phyloP scores from a whole-genome alignment of 305 asterid genomes.

The Withania somnifera region DNA sequence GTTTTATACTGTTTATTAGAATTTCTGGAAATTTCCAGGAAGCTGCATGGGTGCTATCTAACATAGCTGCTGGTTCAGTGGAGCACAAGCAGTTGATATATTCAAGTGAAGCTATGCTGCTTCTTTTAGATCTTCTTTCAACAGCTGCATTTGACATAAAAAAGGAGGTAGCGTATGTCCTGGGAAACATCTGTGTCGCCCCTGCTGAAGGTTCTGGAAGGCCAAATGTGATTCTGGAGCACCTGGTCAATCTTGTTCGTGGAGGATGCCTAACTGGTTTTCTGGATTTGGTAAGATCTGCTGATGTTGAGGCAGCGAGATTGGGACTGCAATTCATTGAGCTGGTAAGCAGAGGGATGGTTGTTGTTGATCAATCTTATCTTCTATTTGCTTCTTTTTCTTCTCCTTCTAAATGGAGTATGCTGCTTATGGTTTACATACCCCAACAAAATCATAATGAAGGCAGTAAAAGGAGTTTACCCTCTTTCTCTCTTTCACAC shows the following conservation, averaged over 20 bases:
- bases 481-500: fast-evolving
- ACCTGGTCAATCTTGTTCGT: constrained; percentile 63
- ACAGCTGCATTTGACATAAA: constrained; percentile 80
- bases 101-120: constrained; percentile 57
- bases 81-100: constrained; percentile 70
- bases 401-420: background rate
- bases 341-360: constrained; percentile 44
- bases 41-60: constrained; percentile 94
- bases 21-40: constrained; percentile 34
- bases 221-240: constrained; percentile 62
- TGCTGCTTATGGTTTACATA: background rate
- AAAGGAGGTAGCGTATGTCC: constrained; percentile 85
- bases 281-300: constrained; percentile 72
- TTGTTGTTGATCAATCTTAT: background rate
- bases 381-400: background rate
- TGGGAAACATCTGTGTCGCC: constrained; percentile 82
- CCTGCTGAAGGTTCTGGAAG: constrained; percentile 62
- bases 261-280: constrained; percentile 76
- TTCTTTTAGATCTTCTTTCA: constrained; percentile 44
- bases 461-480: background rate
- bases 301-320: constrained; percentile 80
- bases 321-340: constrained; percentile 91
- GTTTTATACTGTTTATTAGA: background rate
- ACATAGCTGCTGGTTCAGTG: constrained; percentile 74
- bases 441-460: background rate